These are phyloP conservation scores for Trichophyton equinum DNA, from an alignment of 2,329 filamentous ascomycete genomes.

Conservation along the genomic window DNA sequence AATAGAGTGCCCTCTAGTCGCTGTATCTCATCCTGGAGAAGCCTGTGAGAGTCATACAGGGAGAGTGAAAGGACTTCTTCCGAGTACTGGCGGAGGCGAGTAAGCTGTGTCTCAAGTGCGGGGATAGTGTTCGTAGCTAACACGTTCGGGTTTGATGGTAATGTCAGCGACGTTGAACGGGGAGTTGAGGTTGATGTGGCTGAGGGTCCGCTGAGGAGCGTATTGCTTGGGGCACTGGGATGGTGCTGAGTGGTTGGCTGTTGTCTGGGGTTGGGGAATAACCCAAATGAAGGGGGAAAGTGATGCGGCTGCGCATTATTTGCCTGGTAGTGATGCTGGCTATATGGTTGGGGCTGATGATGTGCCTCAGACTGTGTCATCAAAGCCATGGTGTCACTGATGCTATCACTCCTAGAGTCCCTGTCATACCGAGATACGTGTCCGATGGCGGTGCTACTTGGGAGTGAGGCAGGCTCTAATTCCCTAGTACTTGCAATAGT, in stretches of 20 bases:
- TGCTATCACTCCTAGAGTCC: constrained; percentile 8
- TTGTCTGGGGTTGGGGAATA: constrained; percentile 4
- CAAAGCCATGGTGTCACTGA: constrained; percentile 2
- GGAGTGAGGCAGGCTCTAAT: not conserved
- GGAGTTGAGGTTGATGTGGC: not conserved
- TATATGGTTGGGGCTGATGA: not conserved
- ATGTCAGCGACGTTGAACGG: not conserved
- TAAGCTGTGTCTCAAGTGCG: constrained; percentile 16
- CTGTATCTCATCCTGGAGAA: constrained; percentile 15
- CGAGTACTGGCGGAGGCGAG: constrained; percentile 16
- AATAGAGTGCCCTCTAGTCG: constrained; percentile 12
- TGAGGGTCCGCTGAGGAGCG: constrained; percentile 8
- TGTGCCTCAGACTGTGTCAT: constrained; percentile 4
- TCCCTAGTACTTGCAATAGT: constrained; percentile 5
- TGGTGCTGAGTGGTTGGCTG: not conserved
- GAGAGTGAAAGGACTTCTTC: constrained; percentile 18
- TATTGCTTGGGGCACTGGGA: not conserved
- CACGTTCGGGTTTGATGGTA: constrained; percentile 3
- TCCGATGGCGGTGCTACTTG: not conserved
- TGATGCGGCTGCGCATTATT: not conserved
- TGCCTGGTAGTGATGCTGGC: not conserved
- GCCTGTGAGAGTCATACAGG: constrained; percentile 17
- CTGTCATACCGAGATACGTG: not conserved
- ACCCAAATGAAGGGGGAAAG: not conserved
- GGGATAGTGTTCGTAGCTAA: constrained; percentile 6